phyloP scores from a whole-genome alignment of 2,329 filamentous ascomycete genomes.

The Volutella citrinella region DNA sequence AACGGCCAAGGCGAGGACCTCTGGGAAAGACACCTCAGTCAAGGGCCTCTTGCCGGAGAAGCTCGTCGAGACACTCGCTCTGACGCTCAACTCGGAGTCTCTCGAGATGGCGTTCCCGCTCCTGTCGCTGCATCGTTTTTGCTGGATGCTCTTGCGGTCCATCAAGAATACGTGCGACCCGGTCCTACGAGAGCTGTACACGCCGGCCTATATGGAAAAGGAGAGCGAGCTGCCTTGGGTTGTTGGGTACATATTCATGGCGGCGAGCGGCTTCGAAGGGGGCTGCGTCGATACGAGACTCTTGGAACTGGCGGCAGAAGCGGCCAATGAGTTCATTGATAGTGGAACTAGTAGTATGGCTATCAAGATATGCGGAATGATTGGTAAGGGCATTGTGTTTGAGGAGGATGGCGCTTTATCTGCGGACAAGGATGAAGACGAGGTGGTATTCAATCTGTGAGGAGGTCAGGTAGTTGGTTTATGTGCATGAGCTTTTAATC shows the following conservation, averaged over 20 bases:
- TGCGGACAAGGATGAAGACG: no score
- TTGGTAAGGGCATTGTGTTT: no score
- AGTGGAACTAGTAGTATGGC: no score
- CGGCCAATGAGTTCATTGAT: no score
- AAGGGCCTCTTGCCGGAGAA: conserved; percentile 15
- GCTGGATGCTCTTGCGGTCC: conserved; percentile 36
- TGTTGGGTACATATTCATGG: conserved; percentile 38
- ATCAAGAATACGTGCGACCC: conserved; percentile 29
- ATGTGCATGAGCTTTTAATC: no score
- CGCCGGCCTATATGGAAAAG: conserved; percentile 33
- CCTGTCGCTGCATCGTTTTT: conserved; percentile 35
- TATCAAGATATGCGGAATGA: no score
- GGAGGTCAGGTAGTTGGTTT: no score
- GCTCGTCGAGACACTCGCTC: conserved; percentile 29
- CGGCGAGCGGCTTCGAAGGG: no score
- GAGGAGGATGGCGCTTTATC: no score
- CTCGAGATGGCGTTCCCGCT: conserved; percentile 39
- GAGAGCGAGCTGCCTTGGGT: conserved; percentile 39
- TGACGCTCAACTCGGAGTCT: conserved; percentile 34
- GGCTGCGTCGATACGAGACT: no score
- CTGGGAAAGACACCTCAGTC: background rate
- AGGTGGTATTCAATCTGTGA: no score
- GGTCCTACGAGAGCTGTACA: conserved; percentile 30
- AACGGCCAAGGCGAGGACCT: background rate
- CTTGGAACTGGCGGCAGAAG: no score